Percentiles rank a stretch among this genome's conserved stretches.
Conservation (phyloP, 2,329 filamentous ascomycete species). For the Xylariaceae sp. region DNA sequence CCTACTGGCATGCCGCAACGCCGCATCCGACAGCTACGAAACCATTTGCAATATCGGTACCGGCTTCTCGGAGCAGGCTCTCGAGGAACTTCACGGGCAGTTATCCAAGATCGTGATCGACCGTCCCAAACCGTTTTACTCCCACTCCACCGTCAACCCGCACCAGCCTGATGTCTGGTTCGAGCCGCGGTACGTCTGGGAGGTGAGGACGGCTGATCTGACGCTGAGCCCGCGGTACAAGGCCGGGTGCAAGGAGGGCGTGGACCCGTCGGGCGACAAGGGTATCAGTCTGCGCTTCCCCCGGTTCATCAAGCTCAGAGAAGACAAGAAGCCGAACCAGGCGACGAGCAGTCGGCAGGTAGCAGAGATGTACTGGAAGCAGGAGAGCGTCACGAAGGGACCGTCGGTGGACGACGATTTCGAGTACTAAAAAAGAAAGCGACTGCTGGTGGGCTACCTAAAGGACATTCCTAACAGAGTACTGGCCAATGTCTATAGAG, state of each 20-base stretch:
- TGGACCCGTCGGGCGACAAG: slow-evolving; percentile 63
- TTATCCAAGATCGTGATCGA: slow-evolving; percentile 78
- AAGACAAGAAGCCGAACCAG: slow-evolving; percentile 93
- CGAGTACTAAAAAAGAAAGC: slow-evolving; percentile 62
- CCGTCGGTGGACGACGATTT: slow-evolving; percentile 93
- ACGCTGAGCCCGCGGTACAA: slow-evolving; percentile 90
- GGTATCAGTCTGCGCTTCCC: slow-evolving; percentile 90
- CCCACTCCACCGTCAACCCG: slow-evolving; percentile 74
- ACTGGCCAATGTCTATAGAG: too few species aligned
- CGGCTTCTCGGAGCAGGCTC: slow-evolving; percentile 87
- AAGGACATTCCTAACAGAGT: too few species aligned
- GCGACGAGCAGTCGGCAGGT: slow-evolving; percentile 81
- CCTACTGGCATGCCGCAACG: slow-evolving; percentile 88
- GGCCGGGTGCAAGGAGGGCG: slow-evolving; percentile 76
- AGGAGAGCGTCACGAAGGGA: slow-evolving; percentile 83
- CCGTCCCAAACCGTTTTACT: slow-evolving; percentile 88
- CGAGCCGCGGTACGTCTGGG: slow-evolving; percentile 91
- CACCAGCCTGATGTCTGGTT: slow-evolving; percentile 99
- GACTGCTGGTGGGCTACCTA: too few species aligned
- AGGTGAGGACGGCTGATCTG: slow-evolving; percentile 93
- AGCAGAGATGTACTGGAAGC: slow-evolving; percentile 93
- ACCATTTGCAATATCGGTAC: slow-evolving; percentile 98
- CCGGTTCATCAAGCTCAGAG: slow-evolving; percentile 81
- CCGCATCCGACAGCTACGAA: slow-evolving; percentile 74
- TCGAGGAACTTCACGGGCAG: slow-evolving; percentile 76